A percentile compares a stretch with the other conserved stretches of the same genome.
These are phyloP conservation scores for Torulaspora gathmanii DNA, from an alignment of 805 yeast genomes.

Conservation along the genomic window DNA sequence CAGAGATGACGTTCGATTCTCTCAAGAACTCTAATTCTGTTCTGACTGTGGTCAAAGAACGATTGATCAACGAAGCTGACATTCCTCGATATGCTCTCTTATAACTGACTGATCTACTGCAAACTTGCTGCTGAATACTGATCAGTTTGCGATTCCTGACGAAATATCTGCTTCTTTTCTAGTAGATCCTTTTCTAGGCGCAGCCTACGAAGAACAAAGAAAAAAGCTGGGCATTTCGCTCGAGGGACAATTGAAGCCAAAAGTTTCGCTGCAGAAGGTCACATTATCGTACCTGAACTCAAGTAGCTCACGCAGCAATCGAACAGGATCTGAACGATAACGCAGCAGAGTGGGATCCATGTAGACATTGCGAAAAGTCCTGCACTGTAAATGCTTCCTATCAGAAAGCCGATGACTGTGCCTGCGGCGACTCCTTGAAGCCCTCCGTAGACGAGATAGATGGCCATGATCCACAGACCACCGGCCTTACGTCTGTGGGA, in stretches of 20 bases:
- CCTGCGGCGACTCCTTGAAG: conserved; percentile 69
- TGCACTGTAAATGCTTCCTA: conserved; percentile 70
- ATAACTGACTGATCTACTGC: neutral
- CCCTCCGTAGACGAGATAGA: conserved; percentile 52
- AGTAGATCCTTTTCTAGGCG: conserved; percentile 3
- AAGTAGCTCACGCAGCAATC: conserved; percentile 50
- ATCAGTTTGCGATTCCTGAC: neutral
- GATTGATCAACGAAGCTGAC: conserved; percentile 60
- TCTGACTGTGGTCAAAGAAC: conserved; percentile 71
- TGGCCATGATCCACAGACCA: conserved; percentile 41
- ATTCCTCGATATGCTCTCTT: conserved; percentile 16
- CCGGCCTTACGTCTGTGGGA: conserved; percentile 42
- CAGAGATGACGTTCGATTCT: conserved; percentile 69
- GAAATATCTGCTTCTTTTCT: neutral
- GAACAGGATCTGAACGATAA: conserved; percentile 59
- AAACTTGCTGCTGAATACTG: neutral
- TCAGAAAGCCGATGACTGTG: conserved; percentile 66
- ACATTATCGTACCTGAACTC: conserved; percentile 23
- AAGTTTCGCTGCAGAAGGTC: neutral
- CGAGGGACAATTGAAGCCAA: neutral
- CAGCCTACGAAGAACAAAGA: neutral
- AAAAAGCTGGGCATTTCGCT: neutral
- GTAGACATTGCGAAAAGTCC: conserved; percentile 86
- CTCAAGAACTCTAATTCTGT: conserved; percentile 73
- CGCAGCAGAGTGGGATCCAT: conserved; percentile 91